Conservation (phyloP, 768 basidiomycete species). For the Daedaleopsis nitida region DNA sequence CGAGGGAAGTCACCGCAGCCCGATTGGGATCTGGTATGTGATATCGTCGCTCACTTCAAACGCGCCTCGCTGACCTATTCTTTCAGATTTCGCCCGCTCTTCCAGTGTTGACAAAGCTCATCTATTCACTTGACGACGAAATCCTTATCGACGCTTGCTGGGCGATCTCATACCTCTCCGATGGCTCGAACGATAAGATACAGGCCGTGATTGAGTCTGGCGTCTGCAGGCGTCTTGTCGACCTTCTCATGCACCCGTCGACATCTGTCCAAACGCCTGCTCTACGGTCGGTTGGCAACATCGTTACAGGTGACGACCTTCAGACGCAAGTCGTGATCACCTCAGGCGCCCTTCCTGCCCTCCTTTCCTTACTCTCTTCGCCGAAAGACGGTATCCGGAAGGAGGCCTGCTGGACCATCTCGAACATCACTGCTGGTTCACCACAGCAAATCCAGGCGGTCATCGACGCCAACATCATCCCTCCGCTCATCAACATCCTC, state of each 20-base stretch:
- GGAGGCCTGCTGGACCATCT: slow-evolving; percentile 99
- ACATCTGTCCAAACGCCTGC: slow-evolving; percentile 98
- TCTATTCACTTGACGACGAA: slow-evolving; percentile 98
- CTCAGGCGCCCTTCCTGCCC: slow-evolving; percentile 93
- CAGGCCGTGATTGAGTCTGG: slow-evolving; percentile 99
- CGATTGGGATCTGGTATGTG: slow-evolving; percentile 87
- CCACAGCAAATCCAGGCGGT: slow-evolving; percentile 96
- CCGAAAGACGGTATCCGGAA: slow-evolving; percentile 99
- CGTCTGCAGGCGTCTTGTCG: slow-evolving; percentile 95
- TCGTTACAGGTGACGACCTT: slow-evolving; percentile 98
- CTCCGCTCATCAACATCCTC: slow-evolving; percentile 97
- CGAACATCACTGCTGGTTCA: slow-evolving; percentile 96
- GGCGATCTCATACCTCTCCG: slow-evolving; percentile 99
- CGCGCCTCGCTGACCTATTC: slow-evolving; percentile 20
- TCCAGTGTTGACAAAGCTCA: slow-evolving; percentile 95
- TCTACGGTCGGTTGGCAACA: slow-evolving; percentile 97
- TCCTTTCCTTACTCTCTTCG: slow-evolving; percentile 89
- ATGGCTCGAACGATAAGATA: slow-evolving; percentile 99
- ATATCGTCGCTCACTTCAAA: slow-evolving; percentile 1
- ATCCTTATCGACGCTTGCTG: slow-evolving; percentile 99
- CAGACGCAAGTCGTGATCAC: slow-evolving; percentile 99
- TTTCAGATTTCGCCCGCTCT: slow-evolving; percentile 92
- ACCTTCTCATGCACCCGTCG: slow-evolving; percentile 92
- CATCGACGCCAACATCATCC: slow-evolving; percentile 97
- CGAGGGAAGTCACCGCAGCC: slow-evolving; percentile 97